Evolutionary conservation across 495 filamentous ascomycete species (phyloP).

Genomic region (Ramalina intermedia): DNA sequence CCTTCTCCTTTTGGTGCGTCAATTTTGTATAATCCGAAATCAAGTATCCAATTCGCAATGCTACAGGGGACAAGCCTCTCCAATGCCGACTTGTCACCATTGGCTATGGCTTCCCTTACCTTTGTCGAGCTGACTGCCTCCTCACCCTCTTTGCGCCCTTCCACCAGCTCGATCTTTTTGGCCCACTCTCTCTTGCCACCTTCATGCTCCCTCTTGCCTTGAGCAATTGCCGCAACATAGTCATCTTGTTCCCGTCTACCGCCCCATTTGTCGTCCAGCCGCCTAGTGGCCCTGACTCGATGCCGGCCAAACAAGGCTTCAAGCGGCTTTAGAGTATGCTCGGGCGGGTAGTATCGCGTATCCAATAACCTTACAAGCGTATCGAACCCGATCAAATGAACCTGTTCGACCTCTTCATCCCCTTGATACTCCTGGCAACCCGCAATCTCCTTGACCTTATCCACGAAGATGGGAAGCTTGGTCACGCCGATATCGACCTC

Average conservation of each 20-base stretch:
- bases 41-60: constrained; percentile 44
- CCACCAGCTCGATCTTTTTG: constrained; percentile 52
- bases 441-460: constrained; percentile 63
- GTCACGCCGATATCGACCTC: constrained; percentile 64
- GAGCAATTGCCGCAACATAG: constrained; percentile 38
- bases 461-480: constrained; percentile 68
- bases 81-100: constrained; percentile 39
- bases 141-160: constrained; percentile 39
- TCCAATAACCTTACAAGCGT: constrained; percentile 74
- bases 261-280: constrained; percentile 56
- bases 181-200: constrained; percentile 57
- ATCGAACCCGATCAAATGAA: constrained; percentile 79
- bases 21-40: constrained; percentile 24
- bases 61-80: constrained; percentile 45
- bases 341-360: constrained; percentile 65
- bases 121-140: constrained; percentile 62
- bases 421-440: constrained; percentile 19
- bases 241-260: constrained; percentile 39
- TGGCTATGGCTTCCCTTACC: constrained; percentile 49
- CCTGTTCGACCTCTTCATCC: constrained; percentile 32
- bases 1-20: neutral
- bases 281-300: constrained; percentile 54
- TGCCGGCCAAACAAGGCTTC: constrained; percentile 55
- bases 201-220: constrained; percentile 35
- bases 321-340: constrained; percentile 40